Evolutionary conservation across 305 asterid species (phyloP).

Genomic region (Fraxinus velutina): DNA sequence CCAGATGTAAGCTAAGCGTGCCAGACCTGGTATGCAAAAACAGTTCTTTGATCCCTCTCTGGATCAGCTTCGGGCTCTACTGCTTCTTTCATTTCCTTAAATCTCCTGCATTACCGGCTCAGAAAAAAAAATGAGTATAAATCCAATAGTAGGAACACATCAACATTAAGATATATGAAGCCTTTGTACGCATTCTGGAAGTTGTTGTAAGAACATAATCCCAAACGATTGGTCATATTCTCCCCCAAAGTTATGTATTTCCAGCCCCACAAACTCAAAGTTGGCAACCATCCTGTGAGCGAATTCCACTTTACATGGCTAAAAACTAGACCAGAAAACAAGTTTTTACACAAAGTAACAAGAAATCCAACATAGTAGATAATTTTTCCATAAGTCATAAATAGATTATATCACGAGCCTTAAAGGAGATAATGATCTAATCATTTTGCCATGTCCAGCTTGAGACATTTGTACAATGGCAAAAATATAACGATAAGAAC

Average conservation of each 20-base stretch:
- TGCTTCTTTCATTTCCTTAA: constrained; percentile 83
- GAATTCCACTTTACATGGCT: constrained; percentile 35
- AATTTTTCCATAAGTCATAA: background rate
- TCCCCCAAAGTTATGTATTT: constrained; percentile 47
- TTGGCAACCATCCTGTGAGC: constrained; percentile 40
- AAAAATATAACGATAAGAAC: background rate
- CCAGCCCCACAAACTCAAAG: constrained; percentile 43
- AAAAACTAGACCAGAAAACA: constrained; percentile 37
- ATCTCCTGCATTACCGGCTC: constrained; percentile 82
- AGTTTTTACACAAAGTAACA: constrained; percentile 22
- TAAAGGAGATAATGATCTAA: constrained; percentile 2
- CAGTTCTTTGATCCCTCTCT: constrained; percentile 98
- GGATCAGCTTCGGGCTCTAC: constrained; percentile 98
- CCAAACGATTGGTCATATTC: constrained; percentile 42
- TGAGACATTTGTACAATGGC: background rate
- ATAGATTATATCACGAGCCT: constrained; percentile 9
- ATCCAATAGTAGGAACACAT: constrained; percentile 18
- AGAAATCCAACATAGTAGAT: background rate
- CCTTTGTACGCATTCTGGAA: constrained; percentile 23
- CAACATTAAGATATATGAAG: constrained; percentile 29
- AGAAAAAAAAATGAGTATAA: constrained; percentile 44
- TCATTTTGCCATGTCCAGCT: constrained; percentile 7
- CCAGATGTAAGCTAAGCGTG: background rate
- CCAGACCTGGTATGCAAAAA: constrained; percentile 91
- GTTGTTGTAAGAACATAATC: constrained; percentile 38